phyloP scores from a whole-genome alignment of 1,139 yeast species.

The Hanseniaspora sp. region DNA sequence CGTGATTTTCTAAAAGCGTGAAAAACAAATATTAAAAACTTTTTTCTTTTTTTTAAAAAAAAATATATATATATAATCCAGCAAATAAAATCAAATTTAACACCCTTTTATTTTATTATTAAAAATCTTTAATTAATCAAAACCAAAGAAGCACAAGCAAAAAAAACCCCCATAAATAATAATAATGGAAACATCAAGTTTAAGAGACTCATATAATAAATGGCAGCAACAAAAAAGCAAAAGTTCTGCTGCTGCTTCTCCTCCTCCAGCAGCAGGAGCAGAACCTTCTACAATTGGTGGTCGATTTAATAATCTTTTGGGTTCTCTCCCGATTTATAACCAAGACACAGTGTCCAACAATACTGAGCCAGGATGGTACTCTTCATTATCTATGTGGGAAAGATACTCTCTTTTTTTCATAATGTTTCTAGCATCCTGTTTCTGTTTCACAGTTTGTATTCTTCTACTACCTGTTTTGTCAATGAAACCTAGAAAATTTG shows the following conservation, averaged over 20 bases:
- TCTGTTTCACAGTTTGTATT: conserved; percentile 73
- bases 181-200: conserved; percentile 14
- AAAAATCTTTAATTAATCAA: too few species aligned
- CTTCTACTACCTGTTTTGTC: conserved; percentile 83
- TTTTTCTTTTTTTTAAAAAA: too few species aligned
- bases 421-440: conserved; percentile 62
- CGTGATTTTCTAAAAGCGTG: too few species aligned
- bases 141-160: too few species aligned
- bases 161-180: neutral
- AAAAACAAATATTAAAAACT: too few species aligned
- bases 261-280: conserved; percentile 26
- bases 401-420: conserved; percentile 66
- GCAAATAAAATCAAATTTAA: too few species aligned
- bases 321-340: conserved; percentile 43
- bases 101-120: too few species aligned
- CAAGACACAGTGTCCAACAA: conserved; percentile 38
- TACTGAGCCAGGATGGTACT: conserved; percentile 47
- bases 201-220: conserved; percentile 33
- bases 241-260: conserved; percentile 29
- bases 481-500: conserved; percentile 82
- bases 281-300: conserved; percentile 31
- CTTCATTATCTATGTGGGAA: conserved; percentile 58
- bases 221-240: conserved; percentile 30
- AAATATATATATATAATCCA: too few species aligned
- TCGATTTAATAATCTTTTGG: conserved; percentile 34